phyloP scores from a whole-genome alignment of 2,329 filamentous ascomycete species.

The Cylindrodendrum hubeiense region DNA sequence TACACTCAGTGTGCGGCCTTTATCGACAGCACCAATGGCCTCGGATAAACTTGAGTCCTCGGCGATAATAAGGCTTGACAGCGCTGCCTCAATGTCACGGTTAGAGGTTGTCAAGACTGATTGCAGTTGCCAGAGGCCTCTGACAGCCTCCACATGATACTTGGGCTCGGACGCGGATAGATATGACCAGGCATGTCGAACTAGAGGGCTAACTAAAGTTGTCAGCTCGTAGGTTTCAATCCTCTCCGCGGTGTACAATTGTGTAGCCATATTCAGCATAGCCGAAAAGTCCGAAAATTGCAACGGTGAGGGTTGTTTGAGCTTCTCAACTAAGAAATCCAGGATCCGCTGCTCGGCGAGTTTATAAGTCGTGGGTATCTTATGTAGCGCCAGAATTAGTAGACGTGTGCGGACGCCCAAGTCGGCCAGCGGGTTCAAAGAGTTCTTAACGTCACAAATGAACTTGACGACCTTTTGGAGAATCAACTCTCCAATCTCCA shows the following conservation, averaged over 20 bases:
- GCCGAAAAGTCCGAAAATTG: constrained; percentile 70
- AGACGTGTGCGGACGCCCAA: constrained; percentile 70
- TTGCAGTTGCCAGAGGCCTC: constrained; percentile 88
- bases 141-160: constrained; percentile 93
- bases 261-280: constrained; percentile 68
- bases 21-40: constrained; percentile 62
- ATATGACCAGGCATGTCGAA: constrained; percentile 82
- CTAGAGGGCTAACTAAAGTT: constrained; percentile 75
- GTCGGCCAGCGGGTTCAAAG: constrained; percentile 57
- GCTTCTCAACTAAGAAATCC: constrained; percentile 62
- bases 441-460: constrained; percentile 59
- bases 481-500: constrained; percentile 71
- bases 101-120: constrained; percentile 74
- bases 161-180: constrained; percentile 87
- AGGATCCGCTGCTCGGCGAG: constrained; percentile 62
- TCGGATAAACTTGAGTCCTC: constrained; percentile 48
- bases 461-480: constrained; percentile 70
- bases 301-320: constrained; percentile 54
- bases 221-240: constrained; percentile 67
- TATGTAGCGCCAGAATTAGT: constrained; percentile 69
- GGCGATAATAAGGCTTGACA: constrained; percentile 76
- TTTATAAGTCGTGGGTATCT: constrained; percentile 58
- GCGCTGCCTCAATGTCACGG: constrained; percentile 83
- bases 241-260: constrained; percentile 66
- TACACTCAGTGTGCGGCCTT: constrained; percentile 77